Evolutionary conservation across 768 basidiomycete species (phyloP), one percentile per base, ranked within the genome.

Genomic region (Lepiota venenata): DNA sequence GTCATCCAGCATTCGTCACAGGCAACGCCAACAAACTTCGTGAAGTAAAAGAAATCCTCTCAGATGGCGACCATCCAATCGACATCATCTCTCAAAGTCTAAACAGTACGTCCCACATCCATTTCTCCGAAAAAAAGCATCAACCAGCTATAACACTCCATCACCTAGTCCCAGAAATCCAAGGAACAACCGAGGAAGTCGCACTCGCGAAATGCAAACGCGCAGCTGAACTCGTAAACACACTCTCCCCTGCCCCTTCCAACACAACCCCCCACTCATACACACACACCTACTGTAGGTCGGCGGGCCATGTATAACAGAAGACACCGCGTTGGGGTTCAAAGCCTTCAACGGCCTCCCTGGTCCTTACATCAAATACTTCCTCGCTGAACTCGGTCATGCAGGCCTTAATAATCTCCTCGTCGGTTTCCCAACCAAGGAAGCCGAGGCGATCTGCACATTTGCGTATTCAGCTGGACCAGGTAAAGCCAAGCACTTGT

Each of bases 361-460:
- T 1, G 97, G 97, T 0, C 96, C 96, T 0, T 99, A 96, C 71
- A 95, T 99, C 77, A 99, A 99, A 64, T 77, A 91, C 59, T 99
- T 99, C 69, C 72, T 98, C 69, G 77, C 78, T 41, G 79, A 78
- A 21, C 69, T 98, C 4, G 96, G 96, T 2, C 91, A 93, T 66
- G 85, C 91, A 58, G 96, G 96, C 74, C 75, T 99, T 18, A 95
- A 97, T 67, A 85, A 76, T 45, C 73, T 99, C 64, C 81, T 98
- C 14, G 79, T 71, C 8, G 83, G 82, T 10, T 98, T 98, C 64
- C 71, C 78, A 0, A 88, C 83, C 0, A 89, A 81, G 54, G 82
- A 78, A 11, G 97, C 97, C 0, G 88, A 87, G 63, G 95, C 96
- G 0, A 75, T 98, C 6, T 98, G 96, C 71, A 98, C 97, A 1